Evolutionary conservation across 768 basidiomycete genomes (phyloP), one percentile per base, ranked within the genome.

Genomic region (Tephrocybe sp.): DNA sequence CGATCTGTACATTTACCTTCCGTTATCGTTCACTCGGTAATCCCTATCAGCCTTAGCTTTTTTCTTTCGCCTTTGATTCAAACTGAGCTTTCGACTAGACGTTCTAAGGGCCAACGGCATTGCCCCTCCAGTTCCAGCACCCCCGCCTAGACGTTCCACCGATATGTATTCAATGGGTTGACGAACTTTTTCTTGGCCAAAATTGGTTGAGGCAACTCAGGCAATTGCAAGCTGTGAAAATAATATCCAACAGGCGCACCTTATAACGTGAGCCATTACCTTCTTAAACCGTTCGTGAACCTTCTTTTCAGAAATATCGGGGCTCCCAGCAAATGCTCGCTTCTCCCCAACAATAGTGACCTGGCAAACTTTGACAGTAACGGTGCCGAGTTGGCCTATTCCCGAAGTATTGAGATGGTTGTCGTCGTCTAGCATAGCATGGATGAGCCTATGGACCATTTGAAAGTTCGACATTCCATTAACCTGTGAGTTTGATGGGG

Each of bases 401-500:
- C 33, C 32, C 33, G 45, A 4, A 10, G 47, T 38, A 21, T 57
- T 43, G 11, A 67, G 54, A 32, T 55, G 58, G 0, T 43, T 30
- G 39, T 66, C 64, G 37, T 67, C 66, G 33, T 68, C 66, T 68
- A 30, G 36, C 23, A 30, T n/a, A 3, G 17, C 24, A 3, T 36
- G 3, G 20, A 23, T 14, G 24, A 45, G 25, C 5, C 10, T 17
- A 36, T 25, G 7, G 15, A 20, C 14, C 14, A 15, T 36, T 32
- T 18, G 32, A 32, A 30, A 2, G 14, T 3, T 5, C n/a, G 14
- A 3, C 39, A 4, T 12, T 14, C 37, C 23, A 54, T 58, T 57
- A 33, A 54, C 60, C 60, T 18, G 57, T 57, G 2, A 57, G 23
- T 18, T 57, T 26, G 14, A 58, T 15, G 8, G 51, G 23, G 12